Evolutionary conservation across 1,284 basidiomycete genomes (phyloP).

Genomic region (Naganishia sp.): DNA sequence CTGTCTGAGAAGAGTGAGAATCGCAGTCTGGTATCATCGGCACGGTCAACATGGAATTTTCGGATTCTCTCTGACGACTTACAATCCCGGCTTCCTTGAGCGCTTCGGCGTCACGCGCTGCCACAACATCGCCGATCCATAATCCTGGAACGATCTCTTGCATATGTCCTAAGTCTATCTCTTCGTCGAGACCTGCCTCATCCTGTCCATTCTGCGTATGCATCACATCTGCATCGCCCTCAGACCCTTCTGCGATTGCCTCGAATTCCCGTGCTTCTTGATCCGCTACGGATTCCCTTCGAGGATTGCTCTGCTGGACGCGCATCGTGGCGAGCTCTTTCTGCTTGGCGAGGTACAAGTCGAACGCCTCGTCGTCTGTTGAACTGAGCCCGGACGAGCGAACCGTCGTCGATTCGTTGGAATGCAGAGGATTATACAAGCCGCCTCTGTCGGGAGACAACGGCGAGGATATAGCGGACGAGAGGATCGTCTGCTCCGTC

Average conservation of each 20-base stretch:
- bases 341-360: conserved; percentile 17
- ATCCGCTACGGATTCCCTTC: conserved; percentile 6
- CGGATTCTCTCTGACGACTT: conserved; percentile 33
- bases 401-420: conserved; percentile 1
- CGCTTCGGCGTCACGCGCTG: conserved; percentile 49
- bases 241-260: not conserved
- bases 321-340: conserved; percentile 14
- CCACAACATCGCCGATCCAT: conserved; percentile 54
- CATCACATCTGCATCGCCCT: conserved; percentile 5
- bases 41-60: not conserved
- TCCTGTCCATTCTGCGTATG: conserved; percentile 6
- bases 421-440: not conserved
- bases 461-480: not conserved
- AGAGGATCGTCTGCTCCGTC: conserved; percentile 19
- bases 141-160: conserved; percentile 50
- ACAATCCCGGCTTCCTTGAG: conserved; percentile 48
- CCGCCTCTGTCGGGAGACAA: conserved; percentile 3
- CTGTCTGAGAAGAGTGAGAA: conserved; percentile 49
- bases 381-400: conserved; percentile 9
- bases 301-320: not conserved
- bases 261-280: not conserved
- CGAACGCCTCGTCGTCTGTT: conserved; percentile 26
- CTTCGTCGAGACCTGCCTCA: conserved; percentile 33
- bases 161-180: conserved; percentile 40
- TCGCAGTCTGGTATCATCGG: conserved; percentile 41